A percentile compares a stretch with the other conserved stretches of the same genome.
phyloP scores from a whole-genome alignment of 192 early-diverging fungal species.

The Bifiguratus adelaidae region DNA sequence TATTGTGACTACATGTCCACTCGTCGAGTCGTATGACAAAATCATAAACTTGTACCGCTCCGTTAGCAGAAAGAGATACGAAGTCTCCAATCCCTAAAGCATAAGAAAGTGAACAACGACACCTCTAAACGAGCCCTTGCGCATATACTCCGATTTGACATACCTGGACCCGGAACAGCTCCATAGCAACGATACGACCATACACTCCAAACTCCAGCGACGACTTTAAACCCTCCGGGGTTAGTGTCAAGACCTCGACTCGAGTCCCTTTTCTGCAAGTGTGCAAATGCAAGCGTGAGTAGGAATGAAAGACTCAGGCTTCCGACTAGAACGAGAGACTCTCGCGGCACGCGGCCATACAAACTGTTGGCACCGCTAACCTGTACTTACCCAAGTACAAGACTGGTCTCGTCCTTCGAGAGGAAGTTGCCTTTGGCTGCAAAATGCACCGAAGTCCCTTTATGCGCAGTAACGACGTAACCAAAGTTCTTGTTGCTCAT shows the following conservation, averaged over 20 bases:
- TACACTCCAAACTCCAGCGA: constrained; percentile 50
- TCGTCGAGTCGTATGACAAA: constrained; percentile 47
- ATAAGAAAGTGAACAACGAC: not conserved
- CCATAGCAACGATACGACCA: constrained; percentile 53
- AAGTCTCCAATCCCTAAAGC: constrained; percentile 39
- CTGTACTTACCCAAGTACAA: constrained; percentile 57
- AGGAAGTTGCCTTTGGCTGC: constrained; percentile 60
- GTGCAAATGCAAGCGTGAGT: not conserved
- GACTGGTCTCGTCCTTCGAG: constrained; percentile 43
- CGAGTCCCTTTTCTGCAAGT: constrained; percentile 39
- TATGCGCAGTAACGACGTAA: constrained; percentile 78
- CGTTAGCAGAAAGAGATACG: constrained; percentile 57
- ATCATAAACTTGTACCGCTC: constrained; percentile 57
- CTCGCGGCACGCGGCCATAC: not conserved
- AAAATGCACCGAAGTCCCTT: constrained; percentile 57
- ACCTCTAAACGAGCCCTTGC: not conserved
- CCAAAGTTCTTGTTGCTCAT: too few relatives aligned
- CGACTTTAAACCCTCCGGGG: constrained; percentile 25
- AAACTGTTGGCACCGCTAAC: not conserved
- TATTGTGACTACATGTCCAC: constrained; percentile 45
- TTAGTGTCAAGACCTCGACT: constrained; percentile 45
- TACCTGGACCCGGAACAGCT: constrained; percentile 24
- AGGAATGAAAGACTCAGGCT: not conserved
- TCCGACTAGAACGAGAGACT: not conserved
- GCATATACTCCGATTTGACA: not conserved